Conservation (phyloP, 108 stramenopile species). For the Skeletonema potamos region DNA sequence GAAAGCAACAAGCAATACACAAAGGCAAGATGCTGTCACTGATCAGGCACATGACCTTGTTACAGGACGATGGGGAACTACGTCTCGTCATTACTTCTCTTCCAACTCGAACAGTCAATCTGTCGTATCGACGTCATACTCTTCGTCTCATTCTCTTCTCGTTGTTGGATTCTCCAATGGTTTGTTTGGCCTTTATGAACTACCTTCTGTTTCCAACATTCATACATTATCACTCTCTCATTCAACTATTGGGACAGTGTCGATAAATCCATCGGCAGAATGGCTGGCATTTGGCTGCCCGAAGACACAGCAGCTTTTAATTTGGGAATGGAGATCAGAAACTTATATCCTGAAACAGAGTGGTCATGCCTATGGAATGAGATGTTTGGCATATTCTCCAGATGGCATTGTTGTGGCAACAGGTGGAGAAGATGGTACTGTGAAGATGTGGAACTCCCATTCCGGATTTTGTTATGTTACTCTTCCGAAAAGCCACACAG, state of each 20-base stretch:
- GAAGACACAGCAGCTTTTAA: conserved; percentile 89
- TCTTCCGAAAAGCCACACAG: conserved; percentile 90
- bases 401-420: conserved; percentile 94
- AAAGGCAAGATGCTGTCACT: not conserved
- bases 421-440: conserved; percentile 97
- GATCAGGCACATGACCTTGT: conserved; percentile 70
- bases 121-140: conserved; percentile 66
- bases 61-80: conserved; percentile 58
- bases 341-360: conserved; percentile 98
- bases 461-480: conserved; percentile 98
- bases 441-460: conserved; percentile 97
- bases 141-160: conserved; percentile 62
- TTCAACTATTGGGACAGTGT: conserved; percentile 72
- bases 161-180: conserved; percentile 92
- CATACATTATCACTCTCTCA: conserved; percentile 86
- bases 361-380: conserved; percentile 96
- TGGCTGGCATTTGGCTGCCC: conserved; percentile 98
- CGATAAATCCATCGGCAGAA: conserved; percentile 89
- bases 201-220: conserved; percentile 87
- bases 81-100: conserved; percentile 82
- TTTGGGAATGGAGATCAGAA: conserved; percentile 99
- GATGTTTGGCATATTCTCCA: conserved; percentile 91
- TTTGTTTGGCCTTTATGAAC: conserved; percentile 95
- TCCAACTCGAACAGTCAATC: conserved; percentile 59
- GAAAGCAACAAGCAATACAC: not conserved